These are phyloP conservation scores for Musa acuminata DNA, from an alignment of 176 grass and related monocot species.

Conservation along the genomic window DNA sequence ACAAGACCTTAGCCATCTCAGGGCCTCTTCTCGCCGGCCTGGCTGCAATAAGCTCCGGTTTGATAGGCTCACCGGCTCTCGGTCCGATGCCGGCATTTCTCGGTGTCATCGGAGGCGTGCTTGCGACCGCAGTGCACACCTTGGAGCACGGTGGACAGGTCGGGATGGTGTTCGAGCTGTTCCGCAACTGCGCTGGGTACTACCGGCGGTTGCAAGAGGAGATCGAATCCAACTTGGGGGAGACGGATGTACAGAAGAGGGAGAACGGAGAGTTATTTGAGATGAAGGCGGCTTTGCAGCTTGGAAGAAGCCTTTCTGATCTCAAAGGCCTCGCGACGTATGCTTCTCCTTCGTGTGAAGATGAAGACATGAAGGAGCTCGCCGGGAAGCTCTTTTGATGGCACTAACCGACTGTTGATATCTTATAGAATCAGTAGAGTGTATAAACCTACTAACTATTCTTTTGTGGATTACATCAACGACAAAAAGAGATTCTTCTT, in stretches of 20 bases:
- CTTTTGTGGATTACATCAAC: not conserved
- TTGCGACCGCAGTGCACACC: conserved; percentile 16
- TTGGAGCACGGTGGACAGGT: conserved; percentile 34
- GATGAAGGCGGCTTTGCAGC: conserved; percentile 25
- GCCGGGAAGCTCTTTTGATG: conserved; percentile 27
- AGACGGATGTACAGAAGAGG: conserved; percentile 5
- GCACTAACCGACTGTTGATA: too few species aligned
- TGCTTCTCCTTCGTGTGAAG: conserved; percentile 16
- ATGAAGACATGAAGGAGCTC: conserved; percentile 19
- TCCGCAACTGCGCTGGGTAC: conserved; percentile 29
- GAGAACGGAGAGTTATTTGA: conserved; percentile 37
- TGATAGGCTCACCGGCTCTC: conserved; percentile 12
- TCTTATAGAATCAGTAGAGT: too few species aligned
- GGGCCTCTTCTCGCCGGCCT: conserved; percentile 19
- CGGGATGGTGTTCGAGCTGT: conserved; percentile 34
- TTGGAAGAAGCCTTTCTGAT: conserved; percentile 22
- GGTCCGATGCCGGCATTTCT: conserved; percentile 14
- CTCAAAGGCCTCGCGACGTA: conserved; percentile 10
- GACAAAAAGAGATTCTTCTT: not conserved
- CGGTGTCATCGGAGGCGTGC: conserved; percentile 18
- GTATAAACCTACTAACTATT: not conserved
- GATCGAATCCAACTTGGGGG: conserved; percentile 26
- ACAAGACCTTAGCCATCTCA: conserved; percentile 16
- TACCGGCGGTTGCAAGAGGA: conserved; percentile 22
- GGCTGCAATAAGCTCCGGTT: conserved; percentile 13